These are phyloP conservation scores for Mucor ambiguus DNA, from an alignment of 371 early-diverging fungal genomes.

Conservation along the genomic window DNA sequence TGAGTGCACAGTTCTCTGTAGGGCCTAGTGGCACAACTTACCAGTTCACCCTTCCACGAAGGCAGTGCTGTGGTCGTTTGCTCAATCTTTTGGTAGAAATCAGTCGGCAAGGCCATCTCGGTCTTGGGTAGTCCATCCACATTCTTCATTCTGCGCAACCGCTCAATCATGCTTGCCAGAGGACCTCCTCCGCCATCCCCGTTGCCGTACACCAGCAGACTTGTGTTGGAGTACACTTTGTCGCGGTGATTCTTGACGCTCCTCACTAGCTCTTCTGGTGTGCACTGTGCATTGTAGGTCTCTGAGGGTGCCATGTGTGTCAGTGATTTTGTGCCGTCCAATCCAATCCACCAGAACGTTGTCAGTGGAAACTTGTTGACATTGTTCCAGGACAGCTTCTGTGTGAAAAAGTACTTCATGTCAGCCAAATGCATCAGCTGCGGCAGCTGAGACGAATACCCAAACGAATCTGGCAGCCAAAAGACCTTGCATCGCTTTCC, in stretches of 20 bases:
- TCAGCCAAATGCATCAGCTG: constrained; percentile 81
- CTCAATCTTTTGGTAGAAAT: constrained; percentile 82
- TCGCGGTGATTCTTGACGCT: constrained; percentile 83
- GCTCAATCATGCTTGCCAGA: constrained; percentile 78
- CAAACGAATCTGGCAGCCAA: constrained; percentile 94
- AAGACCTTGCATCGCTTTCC: constrained; percentile 79
- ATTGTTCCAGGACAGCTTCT: constrained; percentile 96
- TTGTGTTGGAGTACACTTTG: constrained; percentile 77
- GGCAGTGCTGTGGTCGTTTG: constrained; percentile 67
- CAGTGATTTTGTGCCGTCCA: constrained; percentile 38
- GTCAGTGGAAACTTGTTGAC: constrained; percentile 96
- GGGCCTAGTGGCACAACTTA: constrained; percentile 28
- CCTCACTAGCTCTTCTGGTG: constrained; percentile 35
- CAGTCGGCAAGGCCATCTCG: constrained; percentile 68
- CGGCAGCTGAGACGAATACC: constrained; percentile 59
- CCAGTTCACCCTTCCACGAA: constrained; percentile 91
- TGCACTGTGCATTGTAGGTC: constrained; percentile 42
- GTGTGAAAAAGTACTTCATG: constrained; percentile 92
- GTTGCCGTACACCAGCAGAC: constrained; percentile 88
- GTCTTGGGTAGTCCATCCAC: constrained; percentile 78
- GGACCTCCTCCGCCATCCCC: constrained; percentile 99
- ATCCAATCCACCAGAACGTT: constrained; percentile 76
- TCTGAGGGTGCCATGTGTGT: constrained; percentile 45
- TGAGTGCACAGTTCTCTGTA: background rate
- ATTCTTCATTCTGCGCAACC: constrained; percentile 71